These are phyloP conservation scores for Fusarium domesticum DNA, from an alignment of 2,329 filamentous ascomycete species.

Conservation along the genomic window DNA sequence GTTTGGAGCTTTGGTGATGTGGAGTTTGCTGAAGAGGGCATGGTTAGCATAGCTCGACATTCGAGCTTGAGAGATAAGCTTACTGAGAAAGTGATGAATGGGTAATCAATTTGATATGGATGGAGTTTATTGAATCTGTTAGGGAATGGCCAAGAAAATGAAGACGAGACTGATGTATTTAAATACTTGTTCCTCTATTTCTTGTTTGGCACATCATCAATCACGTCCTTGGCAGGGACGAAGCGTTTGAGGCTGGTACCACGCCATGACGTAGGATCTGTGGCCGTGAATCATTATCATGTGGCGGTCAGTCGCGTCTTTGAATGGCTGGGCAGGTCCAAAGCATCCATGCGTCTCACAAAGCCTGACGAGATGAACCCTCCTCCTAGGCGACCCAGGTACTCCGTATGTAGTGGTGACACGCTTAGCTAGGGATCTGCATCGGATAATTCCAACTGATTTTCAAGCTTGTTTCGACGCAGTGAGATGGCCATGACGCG, in stretches of 20 bases:
- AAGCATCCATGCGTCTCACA: background rate
- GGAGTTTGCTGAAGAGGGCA: background rate
- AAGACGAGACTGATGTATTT: conserved; percentile 23
- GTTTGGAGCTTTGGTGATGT: background rate
- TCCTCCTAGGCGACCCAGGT: background rate
- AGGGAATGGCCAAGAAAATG: conserved; percentile 13
- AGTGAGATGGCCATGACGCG: background rate
- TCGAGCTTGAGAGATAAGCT: background rate
- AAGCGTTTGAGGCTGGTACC: conserved; percentile 11
- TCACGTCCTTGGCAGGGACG: conserved; percentile 25
- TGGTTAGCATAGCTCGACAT: conserved; percentile 3
- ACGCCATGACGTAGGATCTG: conserved; percentile 22
- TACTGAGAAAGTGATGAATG: background rate
- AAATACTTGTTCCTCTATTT: conserved; percentile 19
- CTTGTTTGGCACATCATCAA: conserved; percentile 9
- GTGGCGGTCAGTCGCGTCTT: background rate
- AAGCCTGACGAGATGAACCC: background rate
- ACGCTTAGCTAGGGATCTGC: background rate
- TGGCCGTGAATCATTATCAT: conserved; percentile 16
- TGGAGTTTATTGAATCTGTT: background rate
- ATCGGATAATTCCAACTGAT: background rate
- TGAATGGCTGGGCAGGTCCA: conserved; percentile 7
- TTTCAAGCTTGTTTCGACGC: background rate
- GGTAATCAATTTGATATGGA: background rate
- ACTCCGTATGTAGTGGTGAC: background rate